Evolutionary conservation across 2,329 filamentous ascomycete genomes (phyloP).

Genomic region (Ophiostoma ips): DNA sequence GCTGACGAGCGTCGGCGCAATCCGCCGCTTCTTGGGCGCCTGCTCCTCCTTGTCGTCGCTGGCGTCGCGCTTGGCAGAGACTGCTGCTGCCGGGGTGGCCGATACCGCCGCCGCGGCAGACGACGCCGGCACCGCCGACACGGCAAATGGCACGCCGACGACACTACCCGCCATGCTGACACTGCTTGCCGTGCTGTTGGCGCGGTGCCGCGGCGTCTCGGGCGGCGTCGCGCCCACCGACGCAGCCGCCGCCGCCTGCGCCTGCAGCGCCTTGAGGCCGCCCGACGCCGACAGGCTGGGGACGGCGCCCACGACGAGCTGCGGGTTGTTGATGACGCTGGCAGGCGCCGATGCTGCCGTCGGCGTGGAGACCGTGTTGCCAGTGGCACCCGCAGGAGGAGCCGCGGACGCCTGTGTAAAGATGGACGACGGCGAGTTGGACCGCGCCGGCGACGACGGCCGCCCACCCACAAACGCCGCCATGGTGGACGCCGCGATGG

Average conservation of each 20-base stretch:
- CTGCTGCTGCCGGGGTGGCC: background rate
- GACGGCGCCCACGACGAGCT: constrained; percentile 62
- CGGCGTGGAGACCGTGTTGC: too few relatives aligned
- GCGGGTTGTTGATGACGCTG: constrained; percentile 56
- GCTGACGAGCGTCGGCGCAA: constrained; percentile 51
- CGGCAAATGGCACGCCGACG: constrained; percentile 14
- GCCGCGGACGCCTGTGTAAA: constrained; percentile 41
- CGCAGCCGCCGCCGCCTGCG: background rate
- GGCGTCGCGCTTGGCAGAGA: constrained; percentile 42
- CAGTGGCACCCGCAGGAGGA: background rate
- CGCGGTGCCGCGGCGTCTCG: constrained; percentile 61
- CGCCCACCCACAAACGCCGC: constrained; percentile 47
- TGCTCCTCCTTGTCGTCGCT: constrained; percentile 24
- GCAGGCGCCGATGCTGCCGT: background rate
- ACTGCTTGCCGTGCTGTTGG: constrained; percentile 34
- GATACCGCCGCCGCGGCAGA: background rate
- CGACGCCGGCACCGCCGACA: background rate
- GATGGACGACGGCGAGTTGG: constrained; percentile 74
- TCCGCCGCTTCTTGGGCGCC: constrained; percentile 50
- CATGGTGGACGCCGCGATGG: constrained; percentile 20
- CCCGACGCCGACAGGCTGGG: constrained; percentile 63
- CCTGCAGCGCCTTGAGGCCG: constrained; percentile 26
- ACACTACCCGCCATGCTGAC: constrained; percentile 7
- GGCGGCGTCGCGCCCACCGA: constrained; percentile 53
- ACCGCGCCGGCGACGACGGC: constrained; percentile 66